Percentiles rank a stretch among this genome's conserved stretches.
Evolutionary conservation across 2,329 filamentous ascomycete species (phyloP).

Genomic region (Colletotrichum spaethianum): DNA sequence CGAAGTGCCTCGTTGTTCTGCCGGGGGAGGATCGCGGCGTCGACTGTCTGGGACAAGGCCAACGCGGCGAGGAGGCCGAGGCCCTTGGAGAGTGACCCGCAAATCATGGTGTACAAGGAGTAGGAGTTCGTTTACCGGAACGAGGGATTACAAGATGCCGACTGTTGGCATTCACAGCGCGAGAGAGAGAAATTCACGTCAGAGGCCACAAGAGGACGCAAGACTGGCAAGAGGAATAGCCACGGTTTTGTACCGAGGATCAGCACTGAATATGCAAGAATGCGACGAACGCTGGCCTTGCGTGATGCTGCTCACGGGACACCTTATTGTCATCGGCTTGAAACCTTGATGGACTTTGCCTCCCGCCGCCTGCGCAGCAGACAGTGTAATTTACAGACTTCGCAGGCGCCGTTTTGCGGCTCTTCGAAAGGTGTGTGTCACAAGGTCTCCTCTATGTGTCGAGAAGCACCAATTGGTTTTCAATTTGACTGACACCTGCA

Average conservation of each 20-base stretch:
- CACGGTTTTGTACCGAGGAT: slow-evolving; percentile 26
- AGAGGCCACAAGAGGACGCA: neutral
- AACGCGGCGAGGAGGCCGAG: slow-evolving; percentile 13
- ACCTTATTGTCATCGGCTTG: slow-evolving; percentile 19
- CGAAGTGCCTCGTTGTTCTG: slow-evolving; percentile 35
- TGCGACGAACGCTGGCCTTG: slow-evolving; percentile 31
- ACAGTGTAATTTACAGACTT: neutral
- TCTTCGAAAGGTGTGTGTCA: neutral
- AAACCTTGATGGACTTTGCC: slow-evolving; percentile 25
- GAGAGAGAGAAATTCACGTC: slow-evolving; percentile 22
- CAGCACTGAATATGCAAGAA: slow-evolving; percentile 23
- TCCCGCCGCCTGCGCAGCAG: neutral
- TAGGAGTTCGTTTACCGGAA: neutral
- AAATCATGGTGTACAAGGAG: slow-evolving; percentile 12
- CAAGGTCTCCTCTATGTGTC: neutral
- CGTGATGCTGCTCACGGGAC: slow-evolving; percentile 28
- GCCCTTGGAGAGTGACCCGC: slow-evolving; percentile 11
- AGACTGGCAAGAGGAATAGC: neutral
- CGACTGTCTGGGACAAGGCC: slow-evolving; percentile 16
- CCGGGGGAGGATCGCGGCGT: slow-evolving; percentile 26
- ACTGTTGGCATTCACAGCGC: slow-evolving; percentile 7
- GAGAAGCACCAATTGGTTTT: too few relatives aligned
- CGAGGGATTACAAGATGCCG: slow-evolving; percentile 11
- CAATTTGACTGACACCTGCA: neutral
- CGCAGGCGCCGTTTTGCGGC: neutral